Base-by-base conservation (phyloP, 192 early-diverging fungal species). In the Radiomyces spectabilis region DNA sequence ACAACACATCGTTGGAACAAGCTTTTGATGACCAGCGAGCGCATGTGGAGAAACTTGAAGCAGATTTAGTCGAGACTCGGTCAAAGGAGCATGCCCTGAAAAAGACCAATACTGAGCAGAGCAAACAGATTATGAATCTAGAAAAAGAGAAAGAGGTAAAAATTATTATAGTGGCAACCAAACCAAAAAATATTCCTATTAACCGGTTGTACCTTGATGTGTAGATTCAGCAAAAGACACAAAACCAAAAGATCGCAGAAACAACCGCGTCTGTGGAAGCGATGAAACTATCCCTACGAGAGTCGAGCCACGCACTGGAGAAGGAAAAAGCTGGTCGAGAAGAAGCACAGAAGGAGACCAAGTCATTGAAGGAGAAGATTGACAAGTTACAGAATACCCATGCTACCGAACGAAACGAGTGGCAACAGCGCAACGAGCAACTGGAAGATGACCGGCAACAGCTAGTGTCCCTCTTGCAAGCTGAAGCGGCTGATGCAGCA, bases 141-240 rank as follows among this genome's bases (percentile, higher is more conserved):
- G 78, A 80, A 40, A 76, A 75, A 42, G 78, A 80, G 51, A 76
- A 74, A 52, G 51, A n/a, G n/a, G n/a, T n/a, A n/a, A n/a, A n/a
- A n/a, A n/a, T n/a, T n/a, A n/a, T n/a, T n/a, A n/a, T n/a, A n/a
- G n/a, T n/a, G n/a, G n/a, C n/a, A n/a, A n/a, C n/a, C n/a, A n/a
- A n/a, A n/a, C n/a, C n/a, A n/a, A n/a, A n/a, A n/a, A n/a, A n/a
- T n/a, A n/a, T n/a, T n/a, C n/a, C n/a, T n/a, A n/a, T n/a, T n/a
- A n/a, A n/a, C n/a, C n/a, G n/a, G n/a, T n/a, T n/a, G n/a, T n/a
- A n/a, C n/a, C n/a, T n/a, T n/a, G n/a, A n/a, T n/a, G n/a, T n/a
- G n/a, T n/a, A n/a, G n/a, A n/a, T n/a, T n/a, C n/a, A n/a, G n/a
- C 51, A 19, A 68, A 72, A 8, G 43, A 63, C 9, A 59, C 35